Evolutionary conservation across 257 asterid genomes (phyloP).

Genomic region (Apocynum venetum): DNA sequence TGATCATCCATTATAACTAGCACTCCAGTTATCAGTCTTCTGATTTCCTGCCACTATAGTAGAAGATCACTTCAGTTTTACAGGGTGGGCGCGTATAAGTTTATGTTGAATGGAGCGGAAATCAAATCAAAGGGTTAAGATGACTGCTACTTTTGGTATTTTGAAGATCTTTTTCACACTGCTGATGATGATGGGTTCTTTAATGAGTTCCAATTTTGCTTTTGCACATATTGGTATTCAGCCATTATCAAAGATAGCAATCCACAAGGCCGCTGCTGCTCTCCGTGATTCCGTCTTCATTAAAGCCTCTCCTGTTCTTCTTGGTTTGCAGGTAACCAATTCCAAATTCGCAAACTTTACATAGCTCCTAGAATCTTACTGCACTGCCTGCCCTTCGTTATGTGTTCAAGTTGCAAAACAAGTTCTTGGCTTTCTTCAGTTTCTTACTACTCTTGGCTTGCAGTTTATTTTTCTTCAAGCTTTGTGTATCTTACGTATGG

Average conservation of each 20-base stretch:
- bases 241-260: conserved; percentile 72
- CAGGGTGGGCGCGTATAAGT: neutral
- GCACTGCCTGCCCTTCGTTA: neutral
- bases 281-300: conserved; percentile 49
- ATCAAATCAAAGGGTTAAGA: neutral
- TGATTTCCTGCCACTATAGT: no score
- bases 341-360: neutral
- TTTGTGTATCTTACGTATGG: neutral
- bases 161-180: neutral
- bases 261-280: conserved; percentile 47
- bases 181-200: conserved; percentile 12
- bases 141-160: neutral
- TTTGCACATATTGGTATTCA: conserved; percentile 57
- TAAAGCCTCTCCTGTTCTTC: conserved; percentile 58
- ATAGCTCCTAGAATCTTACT: neutral
- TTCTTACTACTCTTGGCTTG: neutral
- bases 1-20: no score
- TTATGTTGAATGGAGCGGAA: neutral
- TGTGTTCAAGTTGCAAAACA: neutral
- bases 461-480: neutral
- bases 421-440: conserved; percentile 4
- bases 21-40: no score
- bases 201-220: conserved; percentile 26
- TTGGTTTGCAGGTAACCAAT: conserved; percentile 51
- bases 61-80: neutral